phyloP scores from a whole-genome alignment of 768 basidiomycete genomes.

The Naganishia vaughanmartiniae region DNA sequence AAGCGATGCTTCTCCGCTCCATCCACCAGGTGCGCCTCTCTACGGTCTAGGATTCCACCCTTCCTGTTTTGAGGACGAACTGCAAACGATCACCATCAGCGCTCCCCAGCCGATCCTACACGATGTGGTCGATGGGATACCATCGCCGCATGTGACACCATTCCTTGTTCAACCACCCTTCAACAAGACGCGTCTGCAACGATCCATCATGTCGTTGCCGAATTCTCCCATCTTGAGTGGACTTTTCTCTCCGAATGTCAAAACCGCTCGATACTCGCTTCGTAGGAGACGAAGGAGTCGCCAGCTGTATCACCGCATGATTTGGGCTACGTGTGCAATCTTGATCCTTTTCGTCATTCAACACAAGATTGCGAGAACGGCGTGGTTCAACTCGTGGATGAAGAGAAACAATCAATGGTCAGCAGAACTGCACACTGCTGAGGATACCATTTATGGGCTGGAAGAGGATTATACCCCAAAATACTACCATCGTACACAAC shows the following conservation, averaged over 20 bases:
- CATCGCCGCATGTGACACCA: neutral
- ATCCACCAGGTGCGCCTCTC: constrained; percentile 18
- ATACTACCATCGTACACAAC: constrained; percentile 18
- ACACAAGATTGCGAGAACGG: neutral
- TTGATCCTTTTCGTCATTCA: neutral
- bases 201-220: neutral
- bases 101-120: neutral
- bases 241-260: neutral
- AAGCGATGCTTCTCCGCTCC: constrained; percentile 1
- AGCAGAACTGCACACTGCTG: neutral
- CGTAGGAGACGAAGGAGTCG: neutral
- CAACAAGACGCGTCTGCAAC: neutral
- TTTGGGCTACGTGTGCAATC: neutral
- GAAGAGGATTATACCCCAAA: constrained; percentile 12
- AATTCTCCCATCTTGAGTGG: too few species aligned
- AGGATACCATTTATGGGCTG: neutral
- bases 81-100: constrained; percentile 7
- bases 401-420: neutral
- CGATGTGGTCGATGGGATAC: neutral
- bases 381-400: neutral
- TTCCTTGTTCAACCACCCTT: constrained; percentile 1
- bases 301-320: neutral
- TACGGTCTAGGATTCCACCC: constrained; percentile 13
- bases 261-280: neutral
- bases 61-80: constrained; percentile 2